Evolutionary conservation across 2,329 filamentous ascomycete genomes (phyloP).

Genomic region (Cladophialophora immunda): DNA sequence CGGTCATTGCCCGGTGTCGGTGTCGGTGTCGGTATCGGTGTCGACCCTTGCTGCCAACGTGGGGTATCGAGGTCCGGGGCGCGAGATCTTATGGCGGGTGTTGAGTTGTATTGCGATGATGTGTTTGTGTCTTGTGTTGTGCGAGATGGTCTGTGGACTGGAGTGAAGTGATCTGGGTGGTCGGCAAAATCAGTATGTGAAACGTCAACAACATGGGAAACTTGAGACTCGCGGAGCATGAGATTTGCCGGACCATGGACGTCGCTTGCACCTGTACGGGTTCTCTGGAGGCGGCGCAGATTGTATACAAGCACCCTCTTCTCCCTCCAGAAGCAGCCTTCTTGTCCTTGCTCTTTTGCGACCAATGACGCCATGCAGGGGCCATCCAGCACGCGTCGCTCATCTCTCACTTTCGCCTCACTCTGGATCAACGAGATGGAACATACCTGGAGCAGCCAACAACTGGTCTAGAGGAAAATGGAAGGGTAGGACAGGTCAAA

Average conservation of each 20-base stretch:
- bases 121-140: neutral
- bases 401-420: neutral
- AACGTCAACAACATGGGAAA: neutral
- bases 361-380: neutral
- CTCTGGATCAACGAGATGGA: neutral
- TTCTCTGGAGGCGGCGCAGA: neutral
- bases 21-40: neutral
- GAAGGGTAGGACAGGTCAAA: neutral
- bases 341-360: constrained; percentile 1
- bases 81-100: neutral
- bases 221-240: neutral
- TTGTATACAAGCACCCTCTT: neutral
- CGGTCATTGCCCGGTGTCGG: constrained; percentile 15
- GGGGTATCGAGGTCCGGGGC: neutral
- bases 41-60: neutral
- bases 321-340: neutral
- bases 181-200: constrained; percentile 13
- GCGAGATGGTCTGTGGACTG: neutral
- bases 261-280: neutral
- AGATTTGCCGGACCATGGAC: neutral
- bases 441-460: neutral
- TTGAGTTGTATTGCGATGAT: neutral
- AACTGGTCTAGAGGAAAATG: neutral
- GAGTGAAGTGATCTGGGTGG: neutral
- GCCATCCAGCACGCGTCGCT: neutral